Evolutionary conservation across 352 stramenopile species (phyloP).

Genomic region (Pythium phragmiticola): DNA sequence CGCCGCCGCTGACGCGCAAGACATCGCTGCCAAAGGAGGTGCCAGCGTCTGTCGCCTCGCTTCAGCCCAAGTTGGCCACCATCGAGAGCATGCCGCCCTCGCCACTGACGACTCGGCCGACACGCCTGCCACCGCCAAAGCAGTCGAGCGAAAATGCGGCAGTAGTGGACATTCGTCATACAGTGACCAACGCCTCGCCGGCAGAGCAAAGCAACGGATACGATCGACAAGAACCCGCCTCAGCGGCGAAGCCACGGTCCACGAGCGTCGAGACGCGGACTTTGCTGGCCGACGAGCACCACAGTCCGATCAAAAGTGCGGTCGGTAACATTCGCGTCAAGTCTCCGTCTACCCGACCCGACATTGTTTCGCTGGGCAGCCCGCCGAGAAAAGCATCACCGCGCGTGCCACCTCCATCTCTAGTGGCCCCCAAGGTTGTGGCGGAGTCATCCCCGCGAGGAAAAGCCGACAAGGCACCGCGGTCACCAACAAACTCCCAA

Average conservation of each 20-base stretch:
- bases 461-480: neutral
- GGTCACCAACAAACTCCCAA: neutral
- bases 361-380: conserved; percentile 25
- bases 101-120: neutral
- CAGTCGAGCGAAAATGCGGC: neutral
- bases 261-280: conserved; percentile 17
- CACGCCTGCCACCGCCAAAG: conserved; percentile 2
- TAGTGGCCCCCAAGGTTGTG: neutral
- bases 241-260: conserved; percentile 15
- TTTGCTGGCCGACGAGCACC: conserved; percentile 16
- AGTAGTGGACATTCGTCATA: conserved; percentile 5
- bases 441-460: conserved; percentile 12
- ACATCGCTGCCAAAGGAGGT: conserved; percentile 14
- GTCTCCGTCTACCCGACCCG: conserved; percentile 9
- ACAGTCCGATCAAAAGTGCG: neutral
- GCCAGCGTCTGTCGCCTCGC: neutral
- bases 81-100: neutral
- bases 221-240: conserved; percentile 18
- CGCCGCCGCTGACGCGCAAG: conserved; percentile 17
- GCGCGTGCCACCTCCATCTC: conserved; percentile 11
- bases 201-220: neutral
- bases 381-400: conserved; percentile 12
- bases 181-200: neutral
- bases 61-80: neutral
- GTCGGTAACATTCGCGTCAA: conserved; percentile 2